Percentiles rank a stretch among this genome's conserved stretches.
These are phyloP conservation scores for Metschnikowia kofuensis DNA, from an alignment of 805 yeast genomes.

Conservation along the genomic window DNA sequence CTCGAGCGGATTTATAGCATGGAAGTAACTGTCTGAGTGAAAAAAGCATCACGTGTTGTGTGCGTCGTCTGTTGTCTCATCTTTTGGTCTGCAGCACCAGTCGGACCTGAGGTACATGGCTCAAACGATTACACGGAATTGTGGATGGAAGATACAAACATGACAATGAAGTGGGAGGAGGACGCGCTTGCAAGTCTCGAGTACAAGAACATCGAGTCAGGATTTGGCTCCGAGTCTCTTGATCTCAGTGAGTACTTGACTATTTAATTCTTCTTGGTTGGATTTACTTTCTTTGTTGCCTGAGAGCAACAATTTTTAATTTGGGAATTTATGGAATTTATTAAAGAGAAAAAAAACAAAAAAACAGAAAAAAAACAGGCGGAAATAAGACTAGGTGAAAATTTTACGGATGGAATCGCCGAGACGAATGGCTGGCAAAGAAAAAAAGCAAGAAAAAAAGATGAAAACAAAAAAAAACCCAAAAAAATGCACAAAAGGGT, in stretches of 20 bases:
- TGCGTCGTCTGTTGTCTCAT: background rate
- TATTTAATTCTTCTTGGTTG: constrained; percentile 14
- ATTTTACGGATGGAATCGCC: too few species aligned
- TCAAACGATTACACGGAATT: constrained; percentile 8
- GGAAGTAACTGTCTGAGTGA: constrained; percentile 26
- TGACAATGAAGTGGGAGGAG: constrained; percentile 8
- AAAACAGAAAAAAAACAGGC: constrained; percentile 7
- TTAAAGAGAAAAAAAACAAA: constrained; percentile 15
- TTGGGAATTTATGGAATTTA: background rate
- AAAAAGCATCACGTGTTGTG: background rate
- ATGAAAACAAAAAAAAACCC: background rate
- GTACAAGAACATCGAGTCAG: constrained; percentile 2
- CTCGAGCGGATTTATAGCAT: constrained; percentile 27
- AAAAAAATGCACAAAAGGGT: constrained; percentile 8
- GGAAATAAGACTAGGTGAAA: background rate
- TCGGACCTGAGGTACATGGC: constrained; percentile 30
- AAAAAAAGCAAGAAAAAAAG: too few species aligned
- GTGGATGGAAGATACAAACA: constrained; percentile 8
- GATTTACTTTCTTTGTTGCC: background rate
- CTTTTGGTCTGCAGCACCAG: constrained; percentile 41
- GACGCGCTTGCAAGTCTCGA: constrained; percentile 9
- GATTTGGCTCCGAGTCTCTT: constrained; percentile 17
- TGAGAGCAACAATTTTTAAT: background rate
- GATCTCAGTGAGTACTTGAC: constrained; percentile 33
- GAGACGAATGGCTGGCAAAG: too few species aligned